Conservation (phyloP, 2,329 filamentous ascomycete genomes). For the Aspergillaceae sp. region DNA sequence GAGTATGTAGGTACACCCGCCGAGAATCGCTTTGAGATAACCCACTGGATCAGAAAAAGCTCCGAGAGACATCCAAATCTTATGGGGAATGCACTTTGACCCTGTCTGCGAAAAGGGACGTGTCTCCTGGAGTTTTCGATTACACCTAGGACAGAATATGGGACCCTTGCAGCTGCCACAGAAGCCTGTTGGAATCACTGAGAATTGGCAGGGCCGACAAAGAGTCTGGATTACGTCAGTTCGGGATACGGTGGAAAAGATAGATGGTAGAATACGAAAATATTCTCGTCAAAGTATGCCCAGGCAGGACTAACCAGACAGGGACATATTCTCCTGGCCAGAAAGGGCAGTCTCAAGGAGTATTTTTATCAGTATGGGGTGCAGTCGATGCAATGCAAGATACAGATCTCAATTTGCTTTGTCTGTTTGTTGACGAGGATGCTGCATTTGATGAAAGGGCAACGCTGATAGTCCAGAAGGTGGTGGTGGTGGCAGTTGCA, state of each 20-base stretch:
- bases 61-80: background rate
- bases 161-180: slow-evolving; percentile 4
- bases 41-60: background rate
- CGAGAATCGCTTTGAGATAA: background rate
- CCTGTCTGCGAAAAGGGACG: slow-evolving; percentile 9
- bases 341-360: too few relatives aligned
- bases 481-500: too few relatives aligned
- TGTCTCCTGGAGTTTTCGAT: slow-evolving; percentile 4
- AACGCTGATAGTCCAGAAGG: too few relatives aligned
- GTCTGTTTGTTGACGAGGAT: too few relatives aligned
- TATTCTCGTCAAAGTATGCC: too few relatives aligned
- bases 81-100: background rate
- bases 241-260: too few relatives aligned
- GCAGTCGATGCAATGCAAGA: too few relatives aligned
- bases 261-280: too few relatives aligned
- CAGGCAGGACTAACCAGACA: background rate
- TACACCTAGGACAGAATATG: background rate
- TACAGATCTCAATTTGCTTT: too few relatives aligned
- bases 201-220: background rate
- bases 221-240: background rate
- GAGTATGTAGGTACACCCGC: too few relatives aligned
- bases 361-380: too few relatives aligned
- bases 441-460: too few relatives aligned
- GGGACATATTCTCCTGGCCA: background rate
- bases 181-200: background rate